Evolutionary conservation across 2,329 filamentous ascomycete species (phyloP), one percentile per base, ranked within the genome.

Genomic region (Colletotrichum nymphaeae): DNA sequence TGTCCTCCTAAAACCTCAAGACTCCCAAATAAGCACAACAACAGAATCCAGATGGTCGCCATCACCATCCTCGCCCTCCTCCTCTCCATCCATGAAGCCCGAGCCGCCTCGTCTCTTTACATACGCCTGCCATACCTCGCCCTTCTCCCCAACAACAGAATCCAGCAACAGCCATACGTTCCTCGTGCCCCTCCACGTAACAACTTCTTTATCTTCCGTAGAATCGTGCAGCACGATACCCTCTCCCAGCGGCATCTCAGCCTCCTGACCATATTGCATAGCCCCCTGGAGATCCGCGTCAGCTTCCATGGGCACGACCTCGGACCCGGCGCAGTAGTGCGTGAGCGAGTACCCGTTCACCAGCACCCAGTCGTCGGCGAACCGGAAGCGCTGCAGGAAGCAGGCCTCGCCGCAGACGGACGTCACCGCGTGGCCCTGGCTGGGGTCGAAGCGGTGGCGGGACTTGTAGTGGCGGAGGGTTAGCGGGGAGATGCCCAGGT

Each of bases 61-160:
- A 32, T 78, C 78, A 55, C 78, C 78, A 14, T 78, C 75, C n/a
- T 57, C 57, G 28, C 56, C 73, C 22, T 67, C 49, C 66, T 77
- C 78, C 46, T 68, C 69, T 32, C 59, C 70, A 3, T 66, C 56
- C n/a, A 66, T 63, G 32, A 58, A 58, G 16, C 58, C 68, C 2
- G 55, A 32, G 5, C 37, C 58, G 24, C 72, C 72, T 11, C 63
- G 37, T 26, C 63, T 79, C 65, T 84, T 86, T 22, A 86, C 77
- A 56, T 88, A 88, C 0, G 84, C 85, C 79, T 88, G 86, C 85
- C 85, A 85, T 2, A 87, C 83, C 55, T 81, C 79, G 9, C 85
- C 84, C 22, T 80, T 76, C 1, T 79, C 75, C 3, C 79, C 80
- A 1, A 79, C 75, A 4, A 78, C 78, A 12, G 84, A 80, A 75